Conservation (phyloP, 2,329 filamentous ascomycete genomes). For the Ophiostoma quercus region DNA sequence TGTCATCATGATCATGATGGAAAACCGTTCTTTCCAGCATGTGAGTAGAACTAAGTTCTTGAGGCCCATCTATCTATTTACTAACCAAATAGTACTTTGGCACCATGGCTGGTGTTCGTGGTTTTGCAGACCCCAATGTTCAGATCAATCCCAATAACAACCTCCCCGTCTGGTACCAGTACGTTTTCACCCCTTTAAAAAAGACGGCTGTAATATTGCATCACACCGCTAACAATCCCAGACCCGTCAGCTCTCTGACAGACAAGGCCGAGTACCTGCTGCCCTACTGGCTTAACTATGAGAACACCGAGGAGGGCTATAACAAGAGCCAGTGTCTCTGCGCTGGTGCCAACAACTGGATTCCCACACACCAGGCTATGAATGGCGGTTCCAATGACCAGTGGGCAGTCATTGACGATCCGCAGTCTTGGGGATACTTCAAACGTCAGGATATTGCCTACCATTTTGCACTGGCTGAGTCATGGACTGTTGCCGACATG, state of each 20-base stretch:
- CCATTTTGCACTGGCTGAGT: conserved; percentile 51
- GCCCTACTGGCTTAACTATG: conserved; percentile 50
- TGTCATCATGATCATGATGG: conserved; percentile 56
- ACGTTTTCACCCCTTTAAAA: conserved; percentile 28
- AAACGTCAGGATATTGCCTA: conserved; percentile 48
- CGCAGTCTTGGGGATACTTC: conserved; percentile 49
- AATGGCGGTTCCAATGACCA: conserved; percentile 47
- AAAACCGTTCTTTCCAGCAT: conserved; percentile 35
- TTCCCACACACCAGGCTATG: conserved; percentile 47
- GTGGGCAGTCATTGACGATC: conserved; percentile 47
- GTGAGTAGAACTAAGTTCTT: conserved; percentile 24
- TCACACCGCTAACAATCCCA: conserved; percentile 22
- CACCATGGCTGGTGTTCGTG: conserved; percentile 49
- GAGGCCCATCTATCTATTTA: not conserved
- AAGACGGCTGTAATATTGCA: not conserved
- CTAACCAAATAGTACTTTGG: conserved; percentile 43
- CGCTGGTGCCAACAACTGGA: conserved; percentile 48
- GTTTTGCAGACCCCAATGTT: conserved; percentile 51
- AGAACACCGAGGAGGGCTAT: conserved; percentile 37
- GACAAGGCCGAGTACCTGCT: conserved; percentile 41
- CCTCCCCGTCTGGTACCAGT: conserved; percentile 46
- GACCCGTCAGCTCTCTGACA: conserved; percentile 37
- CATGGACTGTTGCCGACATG: conserved; percentile 50
- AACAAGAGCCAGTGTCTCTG: conserved; percentile 49
- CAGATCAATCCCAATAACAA: conserved; percentile 44